Evolutionary conservation across 73 alveolate species (phyloP).

Genomic region (Tetrahymena elliotti): DNA sequence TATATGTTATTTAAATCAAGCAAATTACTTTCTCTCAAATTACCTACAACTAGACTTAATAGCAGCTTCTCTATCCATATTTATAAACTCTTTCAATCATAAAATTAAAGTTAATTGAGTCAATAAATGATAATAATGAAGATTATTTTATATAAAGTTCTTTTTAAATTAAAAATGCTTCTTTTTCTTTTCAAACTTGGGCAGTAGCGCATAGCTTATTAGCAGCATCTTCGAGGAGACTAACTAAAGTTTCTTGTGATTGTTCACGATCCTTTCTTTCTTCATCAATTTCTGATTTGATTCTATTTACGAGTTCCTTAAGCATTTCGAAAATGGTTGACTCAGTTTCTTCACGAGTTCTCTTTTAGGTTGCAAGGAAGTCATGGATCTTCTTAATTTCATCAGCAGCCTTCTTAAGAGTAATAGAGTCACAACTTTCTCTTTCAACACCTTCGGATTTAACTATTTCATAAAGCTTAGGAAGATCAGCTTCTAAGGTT

Average conservation of each 20-base stretch:
- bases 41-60: not conserved
- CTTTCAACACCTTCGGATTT: constrained; percentile 34
- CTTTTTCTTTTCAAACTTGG: constrained; percentile 13
- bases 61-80: not conserved
- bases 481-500: constrained; percentile 39
- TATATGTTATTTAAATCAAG: not conserved
- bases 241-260: constrained; percentile 84
- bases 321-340: constrained; percentile 85
- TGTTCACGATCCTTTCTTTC: constrained; percentile 90
- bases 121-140: not conserved
- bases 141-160: not conserved
- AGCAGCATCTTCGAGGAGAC: constrained; percentile 89
- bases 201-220: constrained; percentile 64
- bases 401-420: constrained; percentile 48
- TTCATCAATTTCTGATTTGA: constrained; percentile 79
- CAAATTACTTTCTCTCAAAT: not conserved
- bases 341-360: constrained; percentile 84
- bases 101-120: not conserved
- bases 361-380: constrained; percentile 28
- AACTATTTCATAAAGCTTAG: constrained; percentile 29
- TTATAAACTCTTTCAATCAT: not conserved
- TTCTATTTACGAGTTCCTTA: constrained; percentile 75
- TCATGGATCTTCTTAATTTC: constrained; percentile 39
- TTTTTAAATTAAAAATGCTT: not conserved
- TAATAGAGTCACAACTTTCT: constrained; percentile 31